Evolutionary conservation across 257 asterid species (phyloP).

Genomic region (Mitragyna speciosa): DNA sequence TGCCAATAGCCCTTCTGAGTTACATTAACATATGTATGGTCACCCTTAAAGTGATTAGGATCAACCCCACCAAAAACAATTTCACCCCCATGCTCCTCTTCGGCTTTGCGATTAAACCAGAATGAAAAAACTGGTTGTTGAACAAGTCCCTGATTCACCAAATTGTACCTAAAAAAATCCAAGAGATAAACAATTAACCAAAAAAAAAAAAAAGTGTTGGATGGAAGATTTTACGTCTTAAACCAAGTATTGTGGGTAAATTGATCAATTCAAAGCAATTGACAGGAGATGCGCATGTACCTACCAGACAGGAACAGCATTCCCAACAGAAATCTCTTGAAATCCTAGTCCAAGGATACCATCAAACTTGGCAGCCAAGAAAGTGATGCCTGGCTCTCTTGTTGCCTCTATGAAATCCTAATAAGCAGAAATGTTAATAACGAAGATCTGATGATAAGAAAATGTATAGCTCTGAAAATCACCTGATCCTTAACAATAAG

Average conservation of each 20-base stretch:
- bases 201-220: too few relatives aligned
- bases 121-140: conserved; percentile 69
- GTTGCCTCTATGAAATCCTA: conserved; percentile 91
- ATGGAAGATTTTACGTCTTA: neutral
- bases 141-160: conserved; percentile 78
- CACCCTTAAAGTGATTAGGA: conserved; percentile 72
- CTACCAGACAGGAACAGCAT: conserved; percentile 84
- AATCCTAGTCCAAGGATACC: conserved; percentile 96
- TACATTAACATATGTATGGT: conserved; percentile 77
- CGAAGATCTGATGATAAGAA: neutral
- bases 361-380: conserved; percentile 87
- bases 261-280: neutral
- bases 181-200: neutral
- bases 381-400: conserved; percentile 75
- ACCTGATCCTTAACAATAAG: conserved; percentile 77
- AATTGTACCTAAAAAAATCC: conserved; percentile 59
- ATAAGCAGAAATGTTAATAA: conserved; percentile 18
- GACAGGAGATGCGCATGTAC: conserved; percentile 2
- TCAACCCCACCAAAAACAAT: conserved; percentile 90
- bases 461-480: conserved; percentile 13
- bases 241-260: neutral
- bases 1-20: conserved; percentile 94
- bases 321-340: conserved; percentile 81
- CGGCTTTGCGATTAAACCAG: conserved; percentile 68
- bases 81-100: conserved; percentile 82